phyloP scores from a whole-genome alignment of 257 asterid genomes.

The Solanum gandarillasii region DNA sequence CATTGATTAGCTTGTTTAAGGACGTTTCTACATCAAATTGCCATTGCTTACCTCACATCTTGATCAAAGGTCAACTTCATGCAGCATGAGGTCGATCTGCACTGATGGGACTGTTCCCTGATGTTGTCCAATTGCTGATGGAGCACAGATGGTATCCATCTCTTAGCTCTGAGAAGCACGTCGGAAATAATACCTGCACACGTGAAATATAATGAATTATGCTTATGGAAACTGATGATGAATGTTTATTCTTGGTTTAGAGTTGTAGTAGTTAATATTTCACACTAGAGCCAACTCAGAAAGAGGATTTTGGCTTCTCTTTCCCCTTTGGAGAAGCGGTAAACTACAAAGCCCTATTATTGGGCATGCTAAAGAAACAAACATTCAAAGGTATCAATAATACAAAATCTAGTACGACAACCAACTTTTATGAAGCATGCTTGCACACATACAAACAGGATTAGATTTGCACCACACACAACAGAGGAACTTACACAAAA shows the following conservation, averaged over 20 bases:
- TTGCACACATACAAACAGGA: neutral
- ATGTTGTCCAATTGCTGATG: neutral
- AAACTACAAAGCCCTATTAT: neutral
- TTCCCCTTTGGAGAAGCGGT: neutral
- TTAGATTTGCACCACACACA: neutral
- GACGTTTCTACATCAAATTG: neutral
- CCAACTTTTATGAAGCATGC: neutral
- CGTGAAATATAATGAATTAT: neutral
- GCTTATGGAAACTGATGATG: neutral
- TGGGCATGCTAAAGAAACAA: neutral
- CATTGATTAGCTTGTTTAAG: neutral
- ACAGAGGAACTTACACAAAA: conserved; percentile 57
- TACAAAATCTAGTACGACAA: neutral
- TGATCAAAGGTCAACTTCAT: neutral
- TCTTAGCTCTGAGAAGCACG: conserved; percentile 26
- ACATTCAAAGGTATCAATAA: neutral
- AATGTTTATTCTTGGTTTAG: neutral
- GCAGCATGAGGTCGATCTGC: neutral
- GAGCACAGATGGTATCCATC: neutral
- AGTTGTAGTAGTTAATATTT: neutral
- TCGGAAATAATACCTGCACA: conserved; percentile 70
- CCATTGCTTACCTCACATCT: neutral
- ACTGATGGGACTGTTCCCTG: neutral
- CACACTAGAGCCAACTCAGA: neutral
- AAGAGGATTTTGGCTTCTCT: neutral